These are phyloP conservation scores for Anthracocystis setariae DNA, from an alignment of 1,284 basidiomycete genomes.

Conservation along the genomic window DNA sequence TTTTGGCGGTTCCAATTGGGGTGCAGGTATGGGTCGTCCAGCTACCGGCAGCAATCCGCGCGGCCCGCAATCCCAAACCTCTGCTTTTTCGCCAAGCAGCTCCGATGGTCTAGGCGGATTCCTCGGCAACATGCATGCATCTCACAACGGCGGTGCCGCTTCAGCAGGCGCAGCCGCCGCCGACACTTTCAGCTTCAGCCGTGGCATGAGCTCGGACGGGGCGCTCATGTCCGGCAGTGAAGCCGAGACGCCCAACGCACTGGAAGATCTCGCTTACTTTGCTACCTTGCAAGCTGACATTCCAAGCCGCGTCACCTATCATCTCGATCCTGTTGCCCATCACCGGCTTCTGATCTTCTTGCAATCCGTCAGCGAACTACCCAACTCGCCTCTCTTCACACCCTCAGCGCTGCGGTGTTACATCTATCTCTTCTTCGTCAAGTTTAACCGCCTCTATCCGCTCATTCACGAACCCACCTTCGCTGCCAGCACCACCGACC, in stretches of 20 bases:
- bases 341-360: conserved; percentile 54
- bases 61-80: conserved; percentile 38
- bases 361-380: conserved; percentile 49
- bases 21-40: conserved; percentile 21
- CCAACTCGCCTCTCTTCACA: conserved; percentile 54
- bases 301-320: conserved; percentile 42
- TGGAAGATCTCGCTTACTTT: conserved; percentile 57
- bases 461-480: conserved; percentile 59
- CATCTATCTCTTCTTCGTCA: conserved; percentile 57
- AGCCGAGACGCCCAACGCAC: conserved; percentile 46
- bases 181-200: conserved; percentile 39
- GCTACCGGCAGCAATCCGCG: conserved; percentile 26
- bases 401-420: conserved; percentile 51
- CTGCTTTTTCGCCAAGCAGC: conserved; percentile 48
- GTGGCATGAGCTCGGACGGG: conserved; percentile 39
- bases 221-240: conserved; percentile 42
- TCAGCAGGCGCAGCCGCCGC: conserved; percentile 7
- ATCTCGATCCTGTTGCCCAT: conserved; percentile 47
- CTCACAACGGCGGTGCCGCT: conserved; percentile 17
- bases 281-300: conserved; percentile 54
- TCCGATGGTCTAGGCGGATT: conserved; percentile 45
- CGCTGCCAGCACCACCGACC: conserved; percentile 48
- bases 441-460: conserved; percentile 53
- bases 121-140: conserved; percentile 37
- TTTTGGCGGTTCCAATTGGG: conserved; percentile 38